Percentiles rank a stretch among this genome's conserved stretches.
Evolutionary conservation across 108 stramenopile species (phyloP).

Genomic region (Nitzschia palea): DNA sequence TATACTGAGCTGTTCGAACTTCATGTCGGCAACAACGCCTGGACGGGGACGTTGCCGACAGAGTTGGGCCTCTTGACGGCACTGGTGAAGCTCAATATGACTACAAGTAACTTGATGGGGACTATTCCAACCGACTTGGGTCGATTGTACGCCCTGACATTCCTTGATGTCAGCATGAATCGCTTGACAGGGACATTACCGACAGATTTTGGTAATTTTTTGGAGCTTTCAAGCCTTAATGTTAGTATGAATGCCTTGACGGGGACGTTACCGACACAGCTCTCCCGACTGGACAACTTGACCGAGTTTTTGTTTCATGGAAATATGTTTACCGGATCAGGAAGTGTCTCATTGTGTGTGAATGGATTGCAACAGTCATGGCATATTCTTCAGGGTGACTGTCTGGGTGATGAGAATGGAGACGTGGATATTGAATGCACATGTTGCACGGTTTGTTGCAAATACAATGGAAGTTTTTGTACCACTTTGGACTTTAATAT

Average conservation of each 20-base stretch:
- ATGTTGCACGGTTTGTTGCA: no score
- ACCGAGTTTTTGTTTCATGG: slow-evolving; percentile 36
- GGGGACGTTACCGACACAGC: slow-evolving; percentile 18
- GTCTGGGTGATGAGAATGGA: no score
- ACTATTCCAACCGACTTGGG: slow-evolving; percentile 57
- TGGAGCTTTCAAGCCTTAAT: slow-evolving; percentile 29
- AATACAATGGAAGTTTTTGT: no score
- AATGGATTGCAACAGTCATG: no score
- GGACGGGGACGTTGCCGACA: slow-evolving; percentile 27
- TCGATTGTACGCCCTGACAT: slow-evolving; percentile 40
- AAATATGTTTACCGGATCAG: slow-evolving; percentile 47
- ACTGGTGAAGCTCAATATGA: slow-evolving; percentile 49
- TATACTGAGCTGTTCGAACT: slow-evolving; percentile 34
- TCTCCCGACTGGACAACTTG: slow-evolving; percentile 31
- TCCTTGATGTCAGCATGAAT: slow-evolving; percentile 53
- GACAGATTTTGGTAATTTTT: slow-evolving; percentile 43
- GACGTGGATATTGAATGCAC: no score
- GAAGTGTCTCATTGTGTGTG: no score
- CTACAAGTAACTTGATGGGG: slow-evolving; percentile 52
- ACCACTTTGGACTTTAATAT: no score
- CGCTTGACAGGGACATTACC: slow-evolving; percentile 56
- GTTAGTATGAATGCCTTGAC: slow-evolving; percentile 26
- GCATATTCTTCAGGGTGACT: no score
- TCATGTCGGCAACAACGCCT: slow-evolving; percentile 26
- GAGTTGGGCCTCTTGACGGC: slow-evolving; percentile 31